Percentiles rank a stretch among this genome's conserved stretches.
Conservation (phyloP, 352 stramenopile species). For the Pythium monospermum region DNA sequence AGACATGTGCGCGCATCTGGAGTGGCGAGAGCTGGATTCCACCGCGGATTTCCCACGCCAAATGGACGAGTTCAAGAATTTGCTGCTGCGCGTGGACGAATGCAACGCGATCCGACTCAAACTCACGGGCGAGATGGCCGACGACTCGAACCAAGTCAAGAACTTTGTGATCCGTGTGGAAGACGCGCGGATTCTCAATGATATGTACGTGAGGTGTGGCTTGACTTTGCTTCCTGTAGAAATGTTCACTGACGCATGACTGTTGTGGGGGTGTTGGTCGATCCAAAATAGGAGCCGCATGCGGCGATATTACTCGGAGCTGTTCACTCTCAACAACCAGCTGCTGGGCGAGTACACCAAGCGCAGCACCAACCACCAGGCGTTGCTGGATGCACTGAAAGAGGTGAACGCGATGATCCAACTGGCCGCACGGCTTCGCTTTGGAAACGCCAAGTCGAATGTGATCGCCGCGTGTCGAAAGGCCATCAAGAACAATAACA, state of each 20-base stretch:
- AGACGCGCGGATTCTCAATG: constrained; percentile 88
- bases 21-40: constrained; percentile 85
- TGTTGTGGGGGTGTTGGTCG: neutral
- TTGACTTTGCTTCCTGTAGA: neutral
- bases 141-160: constrained; percentile 90
- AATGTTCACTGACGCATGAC: neutral
- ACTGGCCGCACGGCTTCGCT: constrained; percentile 80
- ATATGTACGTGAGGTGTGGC: constrained; percentile 66
- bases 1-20: constrained; percentile 76
- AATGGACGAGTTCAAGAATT: constrained; percentile 76
- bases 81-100: constrained; percentile 78
- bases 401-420: constrained; percentile 93
- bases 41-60: constrained; percentile 83
- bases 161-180: constrained; percentile 88
- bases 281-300: constrained; percentile 49
- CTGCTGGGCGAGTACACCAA: constrained; percentile 91
- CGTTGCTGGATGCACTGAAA: constrained; percentile 86
- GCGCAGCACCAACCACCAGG: constrained; percentile 88
- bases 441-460: constrained; percentile 78
- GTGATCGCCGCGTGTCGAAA: constrained; percentile 83
- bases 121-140: constrained; percentile 91
- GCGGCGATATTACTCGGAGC: constrained; percentile 85
- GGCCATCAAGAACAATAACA: constrained; percentile 89
- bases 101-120: constrained; percentile 87
- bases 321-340: constrained; percentile 90